phyloP scores from a whole-genome alignment of 2,329 filamentous ascomycete genomes.

The Rhynchosporium graminicola region DNA sequence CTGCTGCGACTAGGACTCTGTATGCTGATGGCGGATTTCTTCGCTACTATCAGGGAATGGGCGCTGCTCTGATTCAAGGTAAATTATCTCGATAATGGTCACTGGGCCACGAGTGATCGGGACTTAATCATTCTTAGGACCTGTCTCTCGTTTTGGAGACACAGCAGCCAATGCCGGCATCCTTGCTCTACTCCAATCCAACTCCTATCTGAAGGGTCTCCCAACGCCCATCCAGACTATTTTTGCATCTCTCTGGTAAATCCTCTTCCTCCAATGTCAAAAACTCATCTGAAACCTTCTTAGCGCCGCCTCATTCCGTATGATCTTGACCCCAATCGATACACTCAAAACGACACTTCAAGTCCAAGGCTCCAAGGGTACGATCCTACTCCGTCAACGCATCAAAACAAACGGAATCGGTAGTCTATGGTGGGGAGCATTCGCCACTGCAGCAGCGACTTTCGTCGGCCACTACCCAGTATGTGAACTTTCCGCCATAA shows the following conservation, averaged over 20 bases:
- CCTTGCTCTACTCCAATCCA: constrained; percentile 49
- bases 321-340: constrained; percentile 51
- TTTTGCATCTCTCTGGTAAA: constrained; percentile 49
- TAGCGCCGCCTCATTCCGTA: constrained; percentile 49
- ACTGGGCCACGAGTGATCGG: background rate
- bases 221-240: constrained; percentile 49
- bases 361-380: constrained; percentile 48
- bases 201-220: constrained; percentile 47
- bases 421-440: constrained; percentile 52
- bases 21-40: constrained; percentile 46
- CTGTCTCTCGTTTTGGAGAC: constrained; percentile 50
- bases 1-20: constrained; percentile 44
- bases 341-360: constrained; percentile 54
- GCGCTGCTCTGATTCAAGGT: constrained; percentile 50
- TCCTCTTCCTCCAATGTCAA: background rate
- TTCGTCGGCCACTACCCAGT: constrained; percentile 51
- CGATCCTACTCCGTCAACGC: constrained; percentile 46
- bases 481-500: too few species aligned
- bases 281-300: background rate
- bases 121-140: constrained; percentile 39
- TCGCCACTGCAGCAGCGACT: constrained; percentile 50
- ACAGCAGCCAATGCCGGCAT: constrained; percentile 53
- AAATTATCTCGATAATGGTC: background rate
- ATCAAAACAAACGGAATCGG: constrained; percentile 48
- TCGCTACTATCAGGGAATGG: constrained; percentile 50